Percentiles rank a stretch among this genome's conserved stretches.
Evolutionary conservation across 1,284 basidiomycete genomes (phyloP).

Genomic region (Marasmius tenuissimus): DNA sequence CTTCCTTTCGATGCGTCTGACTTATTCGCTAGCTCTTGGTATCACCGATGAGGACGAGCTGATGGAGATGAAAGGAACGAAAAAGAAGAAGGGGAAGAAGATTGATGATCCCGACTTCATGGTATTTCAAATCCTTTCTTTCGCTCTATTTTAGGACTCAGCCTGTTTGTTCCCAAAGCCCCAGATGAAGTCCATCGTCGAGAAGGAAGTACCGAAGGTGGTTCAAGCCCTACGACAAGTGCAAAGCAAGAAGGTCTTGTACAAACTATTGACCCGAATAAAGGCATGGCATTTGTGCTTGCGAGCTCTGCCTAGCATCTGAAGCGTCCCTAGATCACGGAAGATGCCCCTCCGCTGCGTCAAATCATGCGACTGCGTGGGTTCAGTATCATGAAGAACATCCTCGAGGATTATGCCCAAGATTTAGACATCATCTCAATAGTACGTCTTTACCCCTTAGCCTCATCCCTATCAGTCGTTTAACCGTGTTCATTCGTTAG

Average conservation of each 20-base stretch:
- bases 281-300: constrained; percentile 49
- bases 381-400: constrained; percentile 88
- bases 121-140: constrained; percentile 40
- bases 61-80: constrained; percentile 81
- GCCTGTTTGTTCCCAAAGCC: constrained; percentile 40
- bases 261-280: constrained; percentile 85
- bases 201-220: constrained; percentile 87
- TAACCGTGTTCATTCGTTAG: constrained; percentile 34
- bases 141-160: background rate
- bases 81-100: constrained; percentile 90
- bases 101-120: constrained; percentile 90
- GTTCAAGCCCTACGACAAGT: constrained; percentile 92
- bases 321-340: constrained; percentile 67
- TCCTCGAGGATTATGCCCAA: constrained; percentile 77
- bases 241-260: constrained; percentile 79
- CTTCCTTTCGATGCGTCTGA: constrained; percentile 8
- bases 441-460: constrained; percentile 39
- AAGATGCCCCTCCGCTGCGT: constrained; percentile 77
- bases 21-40: constrained; percentile 72
- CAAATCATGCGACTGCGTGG: constrained; percentile 93
- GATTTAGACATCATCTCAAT: constrained; percentile 74
- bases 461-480: background rate
- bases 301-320: background rate
- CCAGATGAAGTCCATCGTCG: constrained; percentile 70
- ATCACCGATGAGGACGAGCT: constrained; percentile 89